These are phyloP conservation scores for Stephania cephalantha DNA, from an alignment of 164 flowering plant species.

Conservation along the genomic window DNA sequence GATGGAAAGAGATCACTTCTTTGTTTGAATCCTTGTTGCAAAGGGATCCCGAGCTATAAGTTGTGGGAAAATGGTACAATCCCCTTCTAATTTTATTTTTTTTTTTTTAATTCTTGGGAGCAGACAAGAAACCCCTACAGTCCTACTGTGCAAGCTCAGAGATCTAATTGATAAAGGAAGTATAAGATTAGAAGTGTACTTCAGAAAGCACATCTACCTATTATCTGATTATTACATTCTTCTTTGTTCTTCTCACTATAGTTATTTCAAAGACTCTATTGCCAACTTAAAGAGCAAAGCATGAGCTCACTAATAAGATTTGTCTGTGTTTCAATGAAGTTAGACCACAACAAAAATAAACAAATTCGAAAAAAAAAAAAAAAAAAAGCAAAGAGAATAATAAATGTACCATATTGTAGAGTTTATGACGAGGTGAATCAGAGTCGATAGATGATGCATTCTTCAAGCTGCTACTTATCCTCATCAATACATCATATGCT, in stretches of 20 bases:
- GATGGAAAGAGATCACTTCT: too few species aligned
- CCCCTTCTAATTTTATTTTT: too few species aligned
- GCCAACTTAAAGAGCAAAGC: not conserved
- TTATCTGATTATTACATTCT: not conserved
- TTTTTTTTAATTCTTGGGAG: too few species aligned
- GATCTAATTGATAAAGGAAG: too few species aligned
- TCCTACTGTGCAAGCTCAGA: too few species aligned
- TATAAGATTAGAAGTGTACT: too few species aligned
- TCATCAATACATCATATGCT: slow-evolving; percentile 67
- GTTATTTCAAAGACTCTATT: not conserved
- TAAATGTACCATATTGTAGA: slow-evolving; percentile 55
- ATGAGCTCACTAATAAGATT: not conserved
- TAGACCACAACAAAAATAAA: not conserved
- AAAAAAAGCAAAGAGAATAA: not conserved
- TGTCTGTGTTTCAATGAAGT: not conserved
- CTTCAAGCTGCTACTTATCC: slow-evolving; percentile 48
- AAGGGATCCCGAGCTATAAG: too few species aligned
- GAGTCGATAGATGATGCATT: slow-evolving; percentile 23
- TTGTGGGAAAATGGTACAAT: too few species aligned
- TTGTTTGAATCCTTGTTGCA: too few species aligned
- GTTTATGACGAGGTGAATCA: slow-evolving; percentile 39
- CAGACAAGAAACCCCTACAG: too few species aligned
- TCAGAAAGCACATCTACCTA: too few species aligned
- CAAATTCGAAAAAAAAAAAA: not conserved
- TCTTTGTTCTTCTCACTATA: not conserved